phyloP scores from a whole-genome alignment of 192 early-diverging fungal species.

The Lobosporangium transversale region DNA sequence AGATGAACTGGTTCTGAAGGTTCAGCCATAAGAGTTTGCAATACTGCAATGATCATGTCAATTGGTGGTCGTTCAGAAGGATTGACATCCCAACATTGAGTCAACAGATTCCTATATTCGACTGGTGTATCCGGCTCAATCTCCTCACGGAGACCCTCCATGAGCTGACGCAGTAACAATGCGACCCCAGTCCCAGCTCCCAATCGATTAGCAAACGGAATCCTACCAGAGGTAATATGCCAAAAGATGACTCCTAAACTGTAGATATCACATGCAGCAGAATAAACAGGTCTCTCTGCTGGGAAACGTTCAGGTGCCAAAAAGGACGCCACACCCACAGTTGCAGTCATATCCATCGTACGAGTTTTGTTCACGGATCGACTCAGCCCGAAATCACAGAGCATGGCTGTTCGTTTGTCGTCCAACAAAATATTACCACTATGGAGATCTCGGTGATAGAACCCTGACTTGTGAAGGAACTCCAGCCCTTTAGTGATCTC shows the following conservation, averaged over 20 bases:
- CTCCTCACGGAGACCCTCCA: slow-evolving; percentile 50
- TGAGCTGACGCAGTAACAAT: slow-evolving; percentile 36
- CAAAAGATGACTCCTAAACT: slow-evolving; percentile 59
- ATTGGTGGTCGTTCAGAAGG: slow-evolving; percentile 42
- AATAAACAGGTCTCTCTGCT: slow-evolving; percentile 36
- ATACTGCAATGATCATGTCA: slow-evolving; percentile 52
- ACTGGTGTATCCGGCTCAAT: slow-evolving; percentile 51
- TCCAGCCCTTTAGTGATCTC: slow-evolving; percentile 54
- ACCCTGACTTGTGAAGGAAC: slow-evolving; percentile 53
- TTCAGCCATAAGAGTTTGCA: slow-evolving; percentile 41
- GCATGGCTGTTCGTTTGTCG: slow-evolving; percentile 49
- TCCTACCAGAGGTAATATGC: slow-evolving; percentile 55
- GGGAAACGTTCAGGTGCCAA: slow-evolving; percentile 46
- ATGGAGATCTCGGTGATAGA: slow-evolving; percentile 58
- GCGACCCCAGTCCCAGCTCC: no score
- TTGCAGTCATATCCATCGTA: slow-evolving; percentile 26
- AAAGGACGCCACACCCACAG: slow-evolving; percentile 46
- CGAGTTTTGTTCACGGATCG: slow-evolving; percentile 31
- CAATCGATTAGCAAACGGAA: slow-evolving; percentile 51
- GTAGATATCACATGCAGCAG: slow-evolving; percentile 53
- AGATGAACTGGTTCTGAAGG: slow-evolving; percentile 30
- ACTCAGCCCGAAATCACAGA: slow-evolving; percentile 52
- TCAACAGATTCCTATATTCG: slow-evolving; percentile 50
- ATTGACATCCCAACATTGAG: slow-evolving; percentile 53
- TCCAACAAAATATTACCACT: slow-evolving; percentile 57